Base-by-base conservation (phyloP, 768 basidiomycete species). In the Chalciporus pseudorubinellus region DNA sequence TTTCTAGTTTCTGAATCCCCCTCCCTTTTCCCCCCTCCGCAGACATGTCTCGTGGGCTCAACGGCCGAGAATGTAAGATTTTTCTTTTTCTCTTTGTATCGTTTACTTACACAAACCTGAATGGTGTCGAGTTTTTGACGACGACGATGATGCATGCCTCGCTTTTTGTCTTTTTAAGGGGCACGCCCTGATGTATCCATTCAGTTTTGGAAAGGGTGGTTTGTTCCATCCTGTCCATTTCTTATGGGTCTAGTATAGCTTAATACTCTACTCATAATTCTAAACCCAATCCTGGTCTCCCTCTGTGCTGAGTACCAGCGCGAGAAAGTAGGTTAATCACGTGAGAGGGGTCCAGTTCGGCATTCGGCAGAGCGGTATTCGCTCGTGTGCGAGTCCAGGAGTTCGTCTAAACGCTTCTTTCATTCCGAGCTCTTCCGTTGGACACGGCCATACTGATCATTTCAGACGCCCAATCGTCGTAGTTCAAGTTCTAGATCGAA, bases 181-280 rank as follows among this genome's bases (percentile, higher is more conserved):
- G 29, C 46, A 33, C 29, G 19, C 22, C 26, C 28, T 39, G 34
- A 36, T 47, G 46, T 39, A 47, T 39, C 38, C 54, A 7, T 39
- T 31, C n/a, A 11, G 29, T 58, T 59, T 63, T 60, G 56, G 59
- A 50, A 53, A n/a, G 46, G 53, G 55, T 3, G 24, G 50, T 10
- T 10, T 9, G 10, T 29, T 39, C 46, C 53, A 29, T 9, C 29
- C 13, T 11, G 29, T 10, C 29, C 29, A 46, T 44, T 55, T 52
- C 58, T n/a, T 54, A 53, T 55, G 59, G 61, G 59, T 51, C 44
- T 55, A 59, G 60, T 46, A 44, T 67, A 65, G 64, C 67, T 53
- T 65, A 67, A 49, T 60, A 54, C 52, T 49, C 34, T 36, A 48
- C 51, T 64, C 52, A 47, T 65, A 67, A 60, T 62, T 62, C 57